These are phyloP conservation scores for Barnettozyma pratensis DNA, from an alignment of 805 yeast genomes.

Conservation along the genomic window DNA sequence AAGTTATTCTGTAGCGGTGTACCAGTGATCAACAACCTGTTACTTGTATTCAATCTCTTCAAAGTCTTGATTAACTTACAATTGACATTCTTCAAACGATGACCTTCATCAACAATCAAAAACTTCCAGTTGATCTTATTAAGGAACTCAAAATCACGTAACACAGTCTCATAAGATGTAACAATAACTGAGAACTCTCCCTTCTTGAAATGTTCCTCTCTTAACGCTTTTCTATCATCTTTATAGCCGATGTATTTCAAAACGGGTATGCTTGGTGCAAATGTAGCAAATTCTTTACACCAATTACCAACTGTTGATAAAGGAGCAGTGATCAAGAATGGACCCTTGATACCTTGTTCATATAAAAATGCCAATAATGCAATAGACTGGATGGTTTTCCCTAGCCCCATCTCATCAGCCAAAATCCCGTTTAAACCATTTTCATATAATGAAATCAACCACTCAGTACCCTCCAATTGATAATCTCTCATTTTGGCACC, in stretches of 20 bases:
- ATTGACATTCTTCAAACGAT: constrained; percentile 79
- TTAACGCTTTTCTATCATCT: constrained; percentile 43
- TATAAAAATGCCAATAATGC: constrained; percentile 69
- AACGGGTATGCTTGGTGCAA: constrained; percentile 67
- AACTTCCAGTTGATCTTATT: constrained; percentile 65
- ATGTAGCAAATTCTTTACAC: constrained; percentile 64
- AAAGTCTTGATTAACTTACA: constrained; percentile 69
- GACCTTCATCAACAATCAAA: constrained; percentile 93
- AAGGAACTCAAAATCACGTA: constrained; percentile 59
- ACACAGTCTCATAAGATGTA: constrained; percentile 77
- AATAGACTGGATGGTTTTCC: constrained; percentile 88
- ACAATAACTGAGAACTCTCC: constrained; percentile 49
- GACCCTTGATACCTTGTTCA: constrained; percentile 76
- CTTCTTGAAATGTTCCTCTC: constrained; percentile 23
- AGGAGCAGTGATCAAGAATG: constrained; percentile 76
- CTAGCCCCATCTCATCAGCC: constrained; percentile 98
- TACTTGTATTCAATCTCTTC: constrained; percentile 59
- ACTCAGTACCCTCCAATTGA: constrained; percentile 85
- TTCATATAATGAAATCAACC: constrained; percentile 84
- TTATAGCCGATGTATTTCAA: constrained; percentile 63
- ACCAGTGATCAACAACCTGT: constrained; percentile 84
- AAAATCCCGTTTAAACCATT: constrained; percentile 93
- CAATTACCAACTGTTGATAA: constrained; percentile 84
- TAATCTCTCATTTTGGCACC: constrained; percentile 71
- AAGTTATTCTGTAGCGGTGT: constrained; percentile 93